Conservation (phyloP, 176 grass and related monocot species). For the Raddia guianensis region DNA sequence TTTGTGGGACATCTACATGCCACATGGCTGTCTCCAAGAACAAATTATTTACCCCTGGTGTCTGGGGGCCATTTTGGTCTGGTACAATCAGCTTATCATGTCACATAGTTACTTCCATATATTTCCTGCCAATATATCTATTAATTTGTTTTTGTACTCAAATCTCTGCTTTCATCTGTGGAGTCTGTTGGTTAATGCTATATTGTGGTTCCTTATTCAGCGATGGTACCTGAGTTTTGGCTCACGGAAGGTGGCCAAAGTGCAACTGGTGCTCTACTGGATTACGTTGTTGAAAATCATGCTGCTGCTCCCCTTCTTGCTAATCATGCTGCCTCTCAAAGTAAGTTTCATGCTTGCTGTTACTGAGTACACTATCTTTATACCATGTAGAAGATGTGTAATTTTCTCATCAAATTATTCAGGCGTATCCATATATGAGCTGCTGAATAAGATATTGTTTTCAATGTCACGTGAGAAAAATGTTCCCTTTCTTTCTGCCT, state of each 20-base stretch:
- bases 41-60: constrained; percentile 84
- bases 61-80: constrained; percentile 99
- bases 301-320: constrained; percentile 70
- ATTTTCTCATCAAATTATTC: constrained; percentile 43
- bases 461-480: constrained; percentile 69
- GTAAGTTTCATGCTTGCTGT: constrained; percentile 51
- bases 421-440: constrained; percentile 86
- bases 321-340: constrained; percentile 79
- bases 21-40: constrained; percentile 88
- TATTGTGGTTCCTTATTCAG: constrained; percentile 48
- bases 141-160: constrained; percentile 20
- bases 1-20: constrained; percentile 96
- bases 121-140: constrained; percentile 25
- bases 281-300: constrained; percentile 83
- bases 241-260: constrained; percentile 95
- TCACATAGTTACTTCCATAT: constrained; percentile 20
- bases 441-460: constrained; percentile 84
- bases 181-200: constrained; percentile 17
- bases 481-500: constrained; percentile 68
- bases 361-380: not conserved
- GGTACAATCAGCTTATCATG: constrained; percentile 50
- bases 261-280: constrained; percentile 87
- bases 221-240: constrained; percentile 92
- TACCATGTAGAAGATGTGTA: not conserved
- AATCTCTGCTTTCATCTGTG: constrained; percentile 18